Conservation (phyloP, 208 protist species). For the Acanthamoeba lenticulata region DNA sequence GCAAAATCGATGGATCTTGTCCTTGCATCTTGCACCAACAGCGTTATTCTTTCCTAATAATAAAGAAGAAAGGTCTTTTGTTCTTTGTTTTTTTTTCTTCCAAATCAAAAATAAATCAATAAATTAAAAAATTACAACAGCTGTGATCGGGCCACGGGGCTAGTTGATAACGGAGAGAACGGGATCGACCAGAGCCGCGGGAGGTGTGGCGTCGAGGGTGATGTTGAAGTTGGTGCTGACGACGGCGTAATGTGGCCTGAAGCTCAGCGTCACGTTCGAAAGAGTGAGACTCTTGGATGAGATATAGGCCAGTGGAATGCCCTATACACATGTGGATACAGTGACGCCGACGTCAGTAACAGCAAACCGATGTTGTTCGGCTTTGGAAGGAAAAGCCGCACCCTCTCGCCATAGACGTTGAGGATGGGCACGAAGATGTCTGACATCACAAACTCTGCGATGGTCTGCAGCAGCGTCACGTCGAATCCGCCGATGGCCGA, state of each 20-base stretch:
- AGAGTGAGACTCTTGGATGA: constrained; percentile 43
- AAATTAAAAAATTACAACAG: not conserved
- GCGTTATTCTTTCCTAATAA: no score
- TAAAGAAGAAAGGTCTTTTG: not conserved
- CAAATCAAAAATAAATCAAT: not conserved
- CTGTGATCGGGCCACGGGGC: no score
- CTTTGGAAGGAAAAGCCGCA: not conserved
- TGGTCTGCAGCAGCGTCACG: constrained; percentile 23
- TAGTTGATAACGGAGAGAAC: not conserved
- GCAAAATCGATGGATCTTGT: constrained; percentile 20
- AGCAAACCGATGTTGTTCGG: not conserved
- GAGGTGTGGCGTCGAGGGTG: not conserved
- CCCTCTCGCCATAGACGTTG: constrained; percentile 11
- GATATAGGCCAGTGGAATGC: constrained; percentile 50
- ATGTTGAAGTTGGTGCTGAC: constrained; percentile 56
- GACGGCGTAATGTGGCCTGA: not conserved
- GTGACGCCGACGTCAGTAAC: not conserved
- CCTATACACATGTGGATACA: not conserved
- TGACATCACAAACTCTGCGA: constrained; percentile 40
- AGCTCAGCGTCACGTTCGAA: not conserved
- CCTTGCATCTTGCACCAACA: not conserved
- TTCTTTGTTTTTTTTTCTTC: not conserved
- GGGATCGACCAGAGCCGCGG: not conserved
- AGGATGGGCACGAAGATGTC: constrained; percentile 63
- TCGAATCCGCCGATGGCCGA: constrained; percentile 22